These are phyloP conservation scores for Colletotrichum magnum DNA, from an alignment of 2,329 filamentous ascomycete genomes.

Conservation along the genomic window DNA sequence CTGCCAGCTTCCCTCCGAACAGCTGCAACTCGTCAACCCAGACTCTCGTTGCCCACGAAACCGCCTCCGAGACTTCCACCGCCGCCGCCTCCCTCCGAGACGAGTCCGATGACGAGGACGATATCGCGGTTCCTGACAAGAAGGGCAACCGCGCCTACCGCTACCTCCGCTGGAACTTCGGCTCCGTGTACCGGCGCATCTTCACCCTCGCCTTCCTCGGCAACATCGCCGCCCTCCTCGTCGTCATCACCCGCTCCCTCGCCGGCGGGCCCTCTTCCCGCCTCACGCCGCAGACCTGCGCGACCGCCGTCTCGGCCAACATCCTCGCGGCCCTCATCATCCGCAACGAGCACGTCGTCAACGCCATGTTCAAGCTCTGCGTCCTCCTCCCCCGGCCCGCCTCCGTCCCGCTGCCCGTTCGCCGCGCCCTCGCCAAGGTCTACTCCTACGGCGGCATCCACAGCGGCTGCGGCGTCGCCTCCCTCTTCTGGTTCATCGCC, in stretches of 20 bases:
- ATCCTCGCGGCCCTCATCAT: slow-evolving; percentile 65
- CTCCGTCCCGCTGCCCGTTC: slow-evolving; percentile 62
- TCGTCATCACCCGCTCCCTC: slow-evolving; percentile 48
- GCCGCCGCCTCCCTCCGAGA: slow-evolving; percentile 16
- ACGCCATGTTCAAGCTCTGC: slow-evolving; percentile 60
- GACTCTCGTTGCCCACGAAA: slow-evolving; percentile 24
- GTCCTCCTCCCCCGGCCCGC: slow-evolving; percentile 60
- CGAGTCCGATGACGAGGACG: slow-evolving; percentile 39
- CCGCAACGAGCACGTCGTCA: slow-evolving; percentile 68
- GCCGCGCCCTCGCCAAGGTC: slow-evolving; percentile 63
- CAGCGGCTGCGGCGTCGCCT: slow-evolving; percentile 63
- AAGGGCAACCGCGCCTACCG: slow-evolving; percentile 54
- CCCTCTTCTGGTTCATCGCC: slow-evolving; percentile 64
- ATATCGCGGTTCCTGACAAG: slow-evolving; percentile 55
- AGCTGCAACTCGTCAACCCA: slow-evolving; percentile 28
- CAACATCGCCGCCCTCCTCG: slow-evolving; percentile 64
- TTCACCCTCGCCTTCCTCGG: slow-evolving; percentile 67
- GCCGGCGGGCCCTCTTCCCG: slow-evolving; percentile 34
- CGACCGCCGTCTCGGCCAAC: slow-evolving; percentile 58
- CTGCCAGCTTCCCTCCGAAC: background rate
- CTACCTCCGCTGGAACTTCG: slow-evolving; percentile 59
- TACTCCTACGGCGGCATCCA: slow-evolving; percentile 68
- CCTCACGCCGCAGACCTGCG: slow-evolving; percentile 36
- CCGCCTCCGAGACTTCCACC: background rate
- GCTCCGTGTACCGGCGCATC: slow-evolving; percentile 69